phyloP scores from a whole-genome alignment of 306 rosid genomes.

The Urtica urens region DNA sequence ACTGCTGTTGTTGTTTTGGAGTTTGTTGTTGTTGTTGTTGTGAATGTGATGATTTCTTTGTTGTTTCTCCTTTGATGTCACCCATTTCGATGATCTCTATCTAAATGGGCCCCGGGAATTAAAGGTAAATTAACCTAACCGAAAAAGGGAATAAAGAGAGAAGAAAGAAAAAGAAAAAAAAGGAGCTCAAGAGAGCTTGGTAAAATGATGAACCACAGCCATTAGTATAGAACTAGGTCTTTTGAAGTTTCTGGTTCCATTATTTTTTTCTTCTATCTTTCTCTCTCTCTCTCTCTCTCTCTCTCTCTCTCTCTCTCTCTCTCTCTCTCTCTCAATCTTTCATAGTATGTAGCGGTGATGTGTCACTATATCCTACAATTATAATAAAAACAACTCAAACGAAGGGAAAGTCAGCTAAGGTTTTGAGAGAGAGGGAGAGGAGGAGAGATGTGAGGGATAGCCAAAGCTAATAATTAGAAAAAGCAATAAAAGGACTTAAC shows the following conservation, averaged over 20 bases:
- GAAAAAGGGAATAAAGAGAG: background rate
- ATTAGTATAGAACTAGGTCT: constrained; percentile 25
- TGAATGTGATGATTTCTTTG: constrained; percentile 30
- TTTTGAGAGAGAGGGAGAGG: too few species aligned
- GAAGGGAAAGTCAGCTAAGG: constrained; percentile 45
- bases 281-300: background rate
- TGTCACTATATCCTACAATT: too few species aligned
- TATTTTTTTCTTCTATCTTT: background rate
- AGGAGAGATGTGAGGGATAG: constrained; percentile 23
- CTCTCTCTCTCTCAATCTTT: too few species aligned
- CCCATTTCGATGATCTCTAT: constrained; percentile 28
- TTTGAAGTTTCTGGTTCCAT: background rate
- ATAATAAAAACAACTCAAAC: too few species aligned
- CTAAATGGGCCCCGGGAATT: constrained; percentile 32
- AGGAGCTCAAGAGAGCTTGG: constrained; percentile 4
- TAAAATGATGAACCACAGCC: constrained; percentile 5
- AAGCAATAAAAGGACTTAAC: constrained; percentile 25
- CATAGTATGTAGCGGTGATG: too few species aligned
- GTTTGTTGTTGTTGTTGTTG: constrained; percentile 27
- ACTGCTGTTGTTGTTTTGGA: constrained; percentile 19
- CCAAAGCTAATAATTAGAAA: constrained; percentile 15
- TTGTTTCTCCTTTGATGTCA: constrained; percentile 58
- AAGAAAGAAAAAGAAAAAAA: constrained; percentile 18
- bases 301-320: background rate
- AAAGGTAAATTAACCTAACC: constrained; percentile 6